Conservation (phyloP, 352 stramenopile genomes). For the Globisporangium perplexum region DNA sequence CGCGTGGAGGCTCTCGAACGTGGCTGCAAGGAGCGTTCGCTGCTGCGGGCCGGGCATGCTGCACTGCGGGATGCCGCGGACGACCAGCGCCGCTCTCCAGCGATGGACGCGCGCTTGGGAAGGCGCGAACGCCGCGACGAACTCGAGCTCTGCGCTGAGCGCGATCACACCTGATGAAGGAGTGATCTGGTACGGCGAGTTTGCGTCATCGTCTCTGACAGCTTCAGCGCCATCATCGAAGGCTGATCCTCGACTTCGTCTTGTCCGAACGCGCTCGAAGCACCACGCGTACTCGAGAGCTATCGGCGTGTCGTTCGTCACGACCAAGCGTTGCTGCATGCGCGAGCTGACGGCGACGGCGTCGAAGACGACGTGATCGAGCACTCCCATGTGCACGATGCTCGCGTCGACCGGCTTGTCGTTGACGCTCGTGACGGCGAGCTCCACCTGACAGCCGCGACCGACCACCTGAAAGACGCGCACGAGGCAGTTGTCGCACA, state of each 20-base stretch:
- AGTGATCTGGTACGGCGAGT: conserved; percentile 30
- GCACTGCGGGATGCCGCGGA: conserved; percentile 43
- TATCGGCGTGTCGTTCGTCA: conserved; percentile 66
- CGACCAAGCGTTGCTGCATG: conserved; percentile 30
- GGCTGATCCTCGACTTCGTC: not conserved
- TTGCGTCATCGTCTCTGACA: not conserved
- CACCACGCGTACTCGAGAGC: conserved; percentile 53
- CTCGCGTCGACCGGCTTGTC: conserved; percentile 32
- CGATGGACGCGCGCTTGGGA: conserved; percentile 12
- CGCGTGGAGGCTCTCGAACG: conserved; percentile 19
- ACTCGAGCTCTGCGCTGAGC: conserved; percentile 29
- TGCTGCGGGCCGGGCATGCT: conserved; percentile 46
- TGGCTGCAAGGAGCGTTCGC: conserved; percentile 23
- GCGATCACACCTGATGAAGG: conserved; percentile 37
- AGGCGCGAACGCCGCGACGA: conserved; percentile 42
- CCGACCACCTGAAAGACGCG: conserved; percentile 63
- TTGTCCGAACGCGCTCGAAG: conserved; percentile 13
- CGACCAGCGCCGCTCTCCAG: conserved; percentile 34
- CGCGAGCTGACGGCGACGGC: conserved; percentile 30
- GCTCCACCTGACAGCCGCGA: conserved; percentile 59
- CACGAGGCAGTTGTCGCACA: conserved; percentile 83
- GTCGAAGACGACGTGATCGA: conserved; percentile 48
- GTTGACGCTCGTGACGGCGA: conserved; percentile 45
- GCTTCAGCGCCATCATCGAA: not conserved
- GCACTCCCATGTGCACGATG: conserved; percentile 33